Percentiles rank a stretch among this genome's conserved stretches.
These are phyloP conservation scores for Boletus subcaerulescens DNA, from an alignment of 768 basidiomycete genomes.

Conservation along the genomic window DNA sequence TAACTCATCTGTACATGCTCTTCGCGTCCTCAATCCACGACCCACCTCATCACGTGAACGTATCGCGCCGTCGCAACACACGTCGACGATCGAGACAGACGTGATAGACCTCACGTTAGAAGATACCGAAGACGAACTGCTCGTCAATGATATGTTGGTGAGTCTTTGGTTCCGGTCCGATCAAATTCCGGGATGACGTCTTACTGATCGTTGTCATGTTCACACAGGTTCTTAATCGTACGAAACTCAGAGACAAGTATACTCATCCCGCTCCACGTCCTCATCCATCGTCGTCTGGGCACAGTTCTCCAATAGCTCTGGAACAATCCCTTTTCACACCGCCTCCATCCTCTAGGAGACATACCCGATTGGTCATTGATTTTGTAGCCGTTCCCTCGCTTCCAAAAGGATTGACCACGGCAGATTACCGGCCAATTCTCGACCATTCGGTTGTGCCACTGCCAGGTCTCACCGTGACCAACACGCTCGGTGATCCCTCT, in stretches of 20 bases:
- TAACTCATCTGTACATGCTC: constrained; percentile 2
- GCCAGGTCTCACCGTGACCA: neutral
- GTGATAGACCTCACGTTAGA: constrained; percentile 22
- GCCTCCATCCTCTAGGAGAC: constrained; percentile 17
- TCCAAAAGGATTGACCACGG: constrained; percentile 20
- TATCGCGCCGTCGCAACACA: neutral
- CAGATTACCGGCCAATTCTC: constrained; percentile 15
- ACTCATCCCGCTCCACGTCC: constrained; percentile 7
- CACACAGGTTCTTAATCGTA: neutral
- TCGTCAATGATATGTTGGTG: constrained; percentile 11
- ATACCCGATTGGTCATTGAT: constrained; percentile 8
- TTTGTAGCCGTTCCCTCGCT: constrained; percentile 22
- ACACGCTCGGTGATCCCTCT: neutral
- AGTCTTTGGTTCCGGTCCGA: constrained; percentile 11
- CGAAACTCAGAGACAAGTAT: neutral
- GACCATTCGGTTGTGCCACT: neutral
- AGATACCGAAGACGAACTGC: constrained; percentile 23
- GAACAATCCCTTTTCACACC: constrained; percentile 31
- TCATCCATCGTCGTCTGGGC: neutral
- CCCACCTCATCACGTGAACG: constrained; percentile 1
- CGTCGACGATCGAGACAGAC: constrained; percentile 1
- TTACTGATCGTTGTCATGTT: constrained; percentile 2
- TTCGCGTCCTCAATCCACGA: constrained; percentile 3
- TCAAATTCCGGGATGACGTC: neutral
- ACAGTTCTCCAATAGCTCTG: constrained; percentile 5